Conservation (phyloP, 495 filamentous ascomycete species). For the Tuber aestivum region DNA sequence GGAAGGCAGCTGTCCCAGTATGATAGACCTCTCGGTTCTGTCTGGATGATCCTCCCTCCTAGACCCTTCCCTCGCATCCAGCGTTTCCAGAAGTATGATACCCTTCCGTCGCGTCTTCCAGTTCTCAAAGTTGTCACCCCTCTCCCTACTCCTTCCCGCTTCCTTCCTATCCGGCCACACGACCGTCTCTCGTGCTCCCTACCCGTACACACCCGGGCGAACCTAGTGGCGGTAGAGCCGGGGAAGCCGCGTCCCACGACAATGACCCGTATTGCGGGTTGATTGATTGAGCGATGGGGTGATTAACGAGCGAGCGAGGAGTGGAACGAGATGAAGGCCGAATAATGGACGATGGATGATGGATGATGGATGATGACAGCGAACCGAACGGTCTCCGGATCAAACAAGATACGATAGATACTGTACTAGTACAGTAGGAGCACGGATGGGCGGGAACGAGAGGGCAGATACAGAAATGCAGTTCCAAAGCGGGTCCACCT, state of each 20-base stretch:
- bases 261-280: background rate
- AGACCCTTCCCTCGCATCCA: background rate
- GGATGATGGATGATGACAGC: background rate
- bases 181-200: constrained; percentile 1
- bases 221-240: background rate
- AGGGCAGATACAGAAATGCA: background rate
- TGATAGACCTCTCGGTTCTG: background rate
- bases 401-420: background rate
- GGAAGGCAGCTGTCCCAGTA: background rate
- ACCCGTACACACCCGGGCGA: background rate
- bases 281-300: background rate
- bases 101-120: background rate
- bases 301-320: background rate
- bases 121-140: background rate
- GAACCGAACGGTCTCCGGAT: background rate
- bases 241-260: background rate
- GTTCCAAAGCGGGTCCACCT: background rate
- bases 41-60: background rate
- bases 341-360: background rate
- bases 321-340: background rate
- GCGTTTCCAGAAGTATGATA: constrained; percentile 31
- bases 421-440: background rate
- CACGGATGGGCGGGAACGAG: background rate
- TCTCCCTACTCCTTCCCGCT: background rate
- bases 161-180: background rate